Evolutionary conservation across 495 filamentous ascomycete genomes (phyloP).

Genomic region (Talaromyces stipitatus): DNA sequence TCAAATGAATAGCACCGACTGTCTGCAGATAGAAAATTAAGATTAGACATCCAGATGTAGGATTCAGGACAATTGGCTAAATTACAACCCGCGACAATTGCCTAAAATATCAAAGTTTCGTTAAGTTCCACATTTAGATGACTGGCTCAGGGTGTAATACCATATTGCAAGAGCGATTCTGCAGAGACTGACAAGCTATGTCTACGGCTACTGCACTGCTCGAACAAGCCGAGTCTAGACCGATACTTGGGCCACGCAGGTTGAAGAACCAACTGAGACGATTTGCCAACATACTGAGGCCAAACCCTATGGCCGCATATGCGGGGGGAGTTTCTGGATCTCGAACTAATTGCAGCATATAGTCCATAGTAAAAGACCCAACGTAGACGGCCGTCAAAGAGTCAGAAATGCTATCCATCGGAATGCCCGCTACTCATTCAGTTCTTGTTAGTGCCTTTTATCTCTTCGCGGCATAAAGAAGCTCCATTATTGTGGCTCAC

Average conservation of each 20-base stretch:
- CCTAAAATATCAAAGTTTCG: neutral
- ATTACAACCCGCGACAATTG: slow-evolving; percentile 19
- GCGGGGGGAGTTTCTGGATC: slow-evolving; percentile 23
- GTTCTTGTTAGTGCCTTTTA: too few relatives aligned
- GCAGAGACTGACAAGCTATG: neutral
- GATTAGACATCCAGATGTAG: slow-evolving; percentile 15
- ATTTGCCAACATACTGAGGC: slow-evolving; percentile 25
- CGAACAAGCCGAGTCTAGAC: slow-evolving; percentile 12
- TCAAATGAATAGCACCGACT: slow-evolving; percentile 35
- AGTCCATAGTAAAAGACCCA: slow-evolving; percentile 15
- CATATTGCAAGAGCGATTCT: neutral
- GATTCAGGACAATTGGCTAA: slow-evolving; percentile 16
- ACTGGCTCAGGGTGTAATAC: neutral
- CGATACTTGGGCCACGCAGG: slow-evolving; percentile 18
- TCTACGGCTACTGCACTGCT: neutral
- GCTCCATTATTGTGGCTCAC: too few relatives aligned
- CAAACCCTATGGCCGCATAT: slow-evolving; percentile 24
- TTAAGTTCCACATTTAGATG: too few relatives aligned
- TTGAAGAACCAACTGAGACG: slow-evolving; percentile 26
- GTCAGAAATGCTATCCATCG: slow-evolving; percentile 11
- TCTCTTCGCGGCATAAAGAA: neutral
- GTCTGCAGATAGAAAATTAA: slow-evolving; percentile 24
- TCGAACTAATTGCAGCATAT: slow-evolving; percentile 25
- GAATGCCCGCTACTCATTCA: slow-evolving; percentile 14
- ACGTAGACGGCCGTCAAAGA: slow-evolving; percentile 21